Conservation (phyloP, 2,329 filamentous ascomycete genomes). For the Corinectria fuckeliana region DNA sequence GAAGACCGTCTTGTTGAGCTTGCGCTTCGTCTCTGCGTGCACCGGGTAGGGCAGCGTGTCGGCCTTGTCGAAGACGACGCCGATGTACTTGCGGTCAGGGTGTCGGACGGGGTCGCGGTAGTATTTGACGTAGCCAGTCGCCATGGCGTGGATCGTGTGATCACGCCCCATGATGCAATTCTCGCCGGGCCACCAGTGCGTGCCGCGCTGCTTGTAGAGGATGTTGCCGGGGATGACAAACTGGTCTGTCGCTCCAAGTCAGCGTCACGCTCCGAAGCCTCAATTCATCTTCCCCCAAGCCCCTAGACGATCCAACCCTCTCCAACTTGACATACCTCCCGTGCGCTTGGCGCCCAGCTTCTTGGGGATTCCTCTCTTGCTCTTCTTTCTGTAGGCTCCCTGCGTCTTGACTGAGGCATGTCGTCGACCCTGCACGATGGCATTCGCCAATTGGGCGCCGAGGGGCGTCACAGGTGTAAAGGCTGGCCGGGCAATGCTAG, state of each 20-base stretch:
- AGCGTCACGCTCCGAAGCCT: conserved; percentile 9
- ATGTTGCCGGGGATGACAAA: conserved; percentile 97
- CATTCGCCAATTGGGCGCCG: conserved; percentile 45
- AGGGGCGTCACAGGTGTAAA: conserved; percentile 29
- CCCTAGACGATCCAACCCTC: background rate
- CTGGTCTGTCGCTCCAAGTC: conserved; percentile 65
- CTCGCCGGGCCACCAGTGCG: conserved; percentile 92
- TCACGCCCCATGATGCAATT: conserved; percentile 95
- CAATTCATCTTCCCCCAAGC: background rate
- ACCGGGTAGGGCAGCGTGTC: conserved; percentile 79
- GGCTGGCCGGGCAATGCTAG: conserved; percentile 39
- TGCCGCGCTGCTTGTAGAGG: conserved; percentile 95
- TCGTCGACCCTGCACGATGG: conserved; percentile 56
- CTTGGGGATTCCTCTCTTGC: conserved; percentile 70
- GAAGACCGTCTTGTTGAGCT: conserved; percentile 73
- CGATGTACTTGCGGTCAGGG: conserved; percentile 91
- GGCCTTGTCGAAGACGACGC: conserved; percentile 83
- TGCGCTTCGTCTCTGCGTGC: conserved; percentile 76
- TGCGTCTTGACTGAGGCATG: conserved; percentile 68
- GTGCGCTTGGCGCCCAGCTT: conserved; percentile 94
- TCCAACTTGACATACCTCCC: conserved; percentile 67
- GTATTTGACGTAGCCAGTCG: conserved; percentile 92
- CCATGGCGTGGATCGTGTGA: conserved; percentile 90
- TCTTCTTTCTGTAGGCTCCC: conserved; percentile 70
- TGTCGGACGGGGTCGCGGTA: conserved; percentile 87